Percentiles rank a stretch among this genome's conserved stretches.
These are phyloP conservation scores for Trichomonascaceae sp. DNA, from an alignment of 1,139 yeast genomes.

Conservation along the genomic window DNA sequence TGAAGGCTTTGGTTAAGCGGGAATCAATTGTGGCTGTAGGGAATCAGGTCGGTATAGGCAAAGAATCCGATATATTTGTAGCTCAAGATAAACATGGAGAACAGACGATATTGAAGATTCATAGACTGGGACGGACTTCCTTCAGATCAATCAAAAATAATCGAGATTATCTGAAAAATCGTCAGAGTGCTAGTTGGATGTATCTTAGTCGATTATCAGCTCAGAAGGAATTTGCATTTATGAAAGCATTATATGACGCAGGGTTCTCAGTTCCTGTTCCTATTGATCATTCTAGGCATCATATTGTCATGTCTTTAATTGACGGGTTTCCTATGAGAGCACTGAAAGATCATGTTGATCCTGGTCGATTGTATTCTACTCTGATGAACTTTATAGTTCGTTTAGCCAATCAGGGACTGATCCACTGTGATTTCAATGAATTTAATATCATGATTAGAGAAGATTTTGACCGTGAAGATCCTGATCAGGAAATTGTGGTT, in stretches of 20 bases:
- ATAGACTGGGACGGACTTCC: constrained; percentile 88
- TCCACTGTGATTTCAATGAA: constrained; percentile 96
- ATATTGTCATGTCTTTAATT: constrained; percentile 87
- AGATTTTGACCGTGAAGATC: constrained; percentile 47
- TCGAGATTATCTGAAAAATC: constrained; percentile 77
- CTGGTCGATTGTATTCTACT: constrained; percentile 68
- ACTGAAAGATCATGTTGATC: constrained; percentile 59
- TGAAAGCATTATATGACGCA: constrained; percentile 64
- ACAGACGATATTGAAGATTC: constrained; percentile 76
- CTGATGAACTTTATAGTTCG: constrained; percentile 82
- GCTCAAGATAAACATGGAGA: constrained; percentile 64
- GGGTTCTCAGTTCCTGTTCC: constrained; percentile 88
- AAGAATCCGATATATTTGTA: constrained; percentile 92
- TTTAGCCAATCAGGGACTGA: constrained; percentile 80
- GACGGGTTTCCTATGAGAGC: constrained; percentile 88
- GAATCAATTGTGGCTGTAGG: constrained; percentile 75
- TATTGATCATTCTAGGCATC: constrained; percentile 83
- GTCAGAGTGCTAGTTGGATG: constrained; percentile 81
- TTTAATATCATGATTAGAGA: constrained; percentile 85
- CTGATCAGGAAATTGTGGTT: constrained; percentile 61
- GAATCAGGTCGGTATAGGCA: constrained; percentile 90
- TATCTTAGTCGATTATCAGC: constrained; percentile 86
- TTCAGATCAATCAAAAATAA: constrained; percentile 88
- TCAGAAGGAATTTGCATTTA: constrained; percentile 80
- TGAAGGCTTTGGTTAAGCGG: constrained; percentile 69